Conservation (phyloP, 495 filamentous ascomycete genomes). For the Elaphomyces granulatus region DNA sequence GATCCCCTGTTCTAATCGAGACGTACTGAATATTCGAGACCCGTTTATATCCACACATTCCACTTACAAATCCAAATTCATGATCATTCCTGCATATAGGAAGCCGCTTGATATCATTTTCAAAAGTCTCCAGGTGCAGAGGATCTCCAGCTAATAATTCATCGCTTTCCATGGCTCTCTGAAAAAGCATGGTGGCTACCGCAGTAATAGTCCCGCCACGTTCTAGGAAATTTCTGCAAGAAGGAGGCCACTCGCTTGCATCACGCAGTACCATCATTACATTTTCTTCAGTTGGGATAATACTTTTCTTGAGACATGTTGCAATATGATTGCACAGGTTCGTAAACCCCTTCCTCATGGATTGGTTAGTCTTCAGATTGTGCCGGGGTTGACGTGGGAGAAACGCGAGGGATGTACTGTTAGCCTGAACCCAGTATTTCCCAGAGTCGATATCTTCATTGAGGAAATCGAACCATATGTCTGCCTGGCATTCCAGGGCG, state of each 20-base stretch:
- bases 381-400: slow-evolving; percentile 13
- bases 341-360: slow-evolving; percentile 15
- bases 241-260: not conserved
- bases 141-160: not conserved
- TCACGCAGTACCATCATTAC: slow-evolving; percentile 1
- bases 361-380: slow-evolving; percentile 19
- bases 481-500: slow-evolving; percentile 13
- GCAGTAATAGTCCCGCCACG: not conserved
- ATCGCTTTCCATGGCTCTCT: not conserved
- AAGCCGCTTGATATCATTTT: not conserved
- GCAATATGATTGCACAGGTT: no score
- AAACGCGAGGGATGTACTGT: slow-evolving; percentile 7
- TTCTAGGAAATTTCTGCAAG: not conserved
- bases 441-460: slow-evolving; percentile 9
- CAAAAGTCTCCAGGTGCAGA: no score
- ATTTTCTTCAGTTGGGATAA: not conserved
- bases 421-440: slow-evolving; percentile 7
- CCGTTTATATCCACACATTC: slow-evolving; percentile 1
- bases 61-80: slow-evolving; percentile 1
- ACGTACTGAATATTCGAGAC: not conserved
- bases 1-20: no score
- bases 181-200: slow-evolving; percentile 3
- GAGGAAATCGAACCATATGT: slow-evolving; percentile 7
- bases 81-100: slow-evolving; percentile 1
- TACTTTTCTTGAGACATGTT: not conserved